Evolutionary conservation across 2,329 filamentous ascomycete genomes (phyloP).

Genomic region (Diaporthe destruens): DNA sequence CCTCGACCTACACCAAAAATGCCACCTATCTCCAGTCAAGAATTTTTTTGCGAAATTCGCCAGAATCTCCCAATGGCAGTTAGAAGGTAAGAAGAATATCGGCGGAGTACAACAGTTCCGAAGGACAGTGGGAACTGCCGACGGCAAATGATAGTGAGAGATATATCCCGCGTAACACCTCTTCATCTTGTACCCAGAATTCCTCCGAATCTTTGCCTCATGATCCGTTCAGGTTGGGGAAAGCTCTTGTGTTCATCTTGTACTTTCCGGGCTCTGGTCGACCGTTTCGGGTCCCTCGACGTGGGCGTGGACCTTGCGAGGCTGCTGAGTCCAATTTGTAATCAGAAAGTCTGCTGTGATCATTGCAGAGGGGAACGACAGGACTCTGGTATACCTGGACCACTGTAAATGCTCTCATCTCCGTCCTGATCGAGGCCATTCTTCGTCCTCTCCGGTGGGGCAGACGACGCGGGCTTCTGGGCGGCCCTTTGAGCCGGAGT

Average conservation of each 20-base stretch:
- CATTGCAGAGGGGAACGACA: not conserved
- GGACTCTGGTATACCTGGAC: not conserved
- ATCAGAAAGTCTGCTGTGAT: not conserved
- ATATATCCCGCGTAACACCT: not conserved
- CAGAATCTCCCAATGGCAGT: not conserved
- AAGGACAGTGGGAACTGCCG: not conserved
- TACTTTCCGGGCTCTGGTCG: not conserved
- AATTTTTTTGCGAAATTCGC: not conserved
- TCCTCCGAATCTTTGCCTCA: not conserved
- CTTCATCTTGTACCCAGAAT: not conserved
- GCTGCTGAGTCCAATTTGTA: not conserved
- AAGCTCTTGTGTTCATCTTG: not conserved
- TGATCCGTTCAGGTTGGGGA: not conserved
- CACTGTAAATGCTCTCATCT: not conserved
- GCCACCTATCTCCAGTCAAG: not conserved
- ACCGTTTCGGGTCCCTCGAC: not conserved
- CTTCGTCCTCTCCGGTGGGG: not conserved
- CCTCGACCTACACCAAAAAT: not conserved
- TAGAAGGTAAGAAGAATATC: not conserved
- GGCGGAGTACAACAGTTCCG: not conserved
- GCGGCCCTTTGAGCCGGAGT: not conserved
- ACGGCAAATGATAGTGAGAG: not conserved
- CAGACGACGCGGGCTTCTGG: not conserved
- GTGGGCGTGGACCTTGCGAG: constrained; percentile 14
- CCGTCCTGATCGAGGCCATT: not conserved